Conservation (phyloP, 805 yeast species). For the Schwanniomyces pseudopolymorphus region DNA sequence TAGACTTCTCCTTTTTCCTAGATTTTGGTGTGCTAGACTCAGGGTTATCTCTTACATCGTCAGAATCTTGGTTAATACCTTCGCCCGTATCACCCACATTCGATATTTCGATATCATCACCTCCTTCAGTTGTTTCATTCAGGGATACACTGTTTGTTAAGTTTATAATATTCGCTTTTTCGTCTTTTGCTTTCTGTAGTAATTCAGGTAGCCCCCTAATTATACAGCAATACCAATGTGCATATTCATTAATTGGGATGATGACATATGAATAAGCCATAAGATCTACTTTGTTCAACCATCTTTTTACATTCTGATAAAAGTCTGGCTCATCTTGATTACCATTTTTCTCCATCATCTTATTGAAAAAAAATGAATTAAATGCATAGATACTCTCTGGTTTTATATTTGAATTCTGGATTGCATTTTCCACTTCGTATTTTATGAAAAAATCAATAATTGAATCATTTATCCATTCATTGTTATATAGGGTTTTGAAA, state of each 20-base stretch:
- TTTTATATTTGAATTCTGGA: slow-evolving; percentile 19
- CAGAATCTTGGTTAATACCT: background rate
- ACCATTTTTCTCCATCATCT: slow-evolving; percentile 41
- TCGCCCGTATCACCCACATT: background rate
- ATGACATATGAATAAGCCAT: slow-evolving; percentile 59
- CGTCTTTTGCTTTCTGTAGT: slow-evolving; percentile 10
- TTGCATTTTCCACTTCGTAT: slow-evolving; percentile 46
- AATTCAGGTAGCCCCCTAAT: slow-evolving; percentile 53
- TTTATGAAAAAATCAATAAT: slow-evolving; percentile 81
- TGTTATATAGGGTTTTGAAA: slow-evolving; percentile 73
- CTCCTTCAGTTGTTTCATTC: background rate
- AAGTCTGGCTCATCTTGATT: slow-evolving; percentile 27
- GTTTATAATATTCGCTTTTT: background rate
- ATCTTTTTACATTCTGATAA: slow-evolving; percentile 66
- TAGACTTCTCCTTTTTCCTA: slow-evolving; percentile 2
- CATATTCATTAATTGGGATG: slow-evolving; percentile 76
- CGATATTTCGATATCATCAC: background rate
- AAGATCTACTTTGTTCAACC: slow-evolving; percentile 72
- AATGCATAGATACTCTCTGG: slow-evolving; percentile 53
- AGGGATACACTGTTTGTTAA: background rate
- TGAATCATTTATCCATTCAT: slow-evolving; percentile 88
- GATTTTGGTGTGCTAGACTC: background rate
- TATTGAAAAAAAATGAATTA: slow-evolving; percentile 81
- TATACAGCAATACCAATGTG: slow-evolving; percentile 88
- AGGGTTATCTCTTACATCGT: slow-evolving; percentile 1